Conservation (phyloP, 179 eudicot genomes). For the Spergularia azorica region DNA sequence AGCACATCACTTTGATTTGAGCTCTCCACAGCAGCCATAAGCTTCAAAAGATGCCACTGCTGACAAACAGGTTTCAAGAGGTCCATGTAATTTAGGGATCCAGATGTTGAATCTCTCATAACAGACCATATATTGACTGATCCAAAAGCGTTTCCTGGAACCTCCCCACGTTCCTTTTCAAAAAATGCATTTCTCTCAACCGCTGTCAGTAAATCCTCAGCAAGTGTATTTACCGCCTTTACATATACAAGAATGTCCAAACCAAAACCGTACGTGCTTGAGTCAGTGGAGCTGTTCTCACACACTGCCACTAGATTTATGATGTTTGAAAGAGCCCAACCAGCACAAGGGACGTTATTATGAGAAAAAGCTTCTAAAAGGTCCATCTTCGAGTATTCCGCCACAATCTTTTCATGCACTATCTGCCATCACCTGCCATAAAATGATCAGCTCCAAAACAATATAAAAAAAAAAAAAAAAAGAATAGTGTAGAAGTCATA, state of each 20-base stretch:
- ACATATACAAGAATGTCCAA: conserved; percentile 63
- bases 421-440: conserved; percentile 98
- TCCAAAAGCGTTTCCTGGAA: conserved; percentile 31
- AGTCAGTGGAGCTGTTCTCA: conserved; percentile 40
- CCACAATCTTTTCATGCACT: conserved; percentile 56
- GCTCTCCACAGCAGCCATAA: conserved; percentile 45
- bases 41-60: conserved; percentile 88
- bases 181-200: conserved; percentile 45
- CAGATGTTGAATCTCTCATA: conserved; percentile 33
- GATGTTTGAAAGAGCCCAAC: conserved; percentile 86
- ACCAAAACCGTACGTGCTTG: conserved; percentile 52
- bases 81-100: conserved; percentile 59
- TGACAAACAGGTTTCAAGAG: conserved; percentile 75
- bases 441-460: conserved; percentile 63
- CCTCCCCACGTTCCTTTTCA: conserved; percentile 37
- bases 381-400: conserved; percentile 59
- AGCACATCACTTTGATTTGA: conserved; percentile 26
- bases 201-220: conserved; percentile 53
- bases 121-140: conserved; percentile 18
- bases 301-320: conserved; percentile 61
- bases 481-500: not conserved
- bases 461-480: not conserved
- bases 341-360: conserved; percentile 58
- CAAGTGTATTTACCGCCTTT: conserved; percentile 51
- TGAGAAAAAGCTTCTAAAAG: conserved; percentile 24